Evolutionary conservation across 169 alveolate species (phyloP).

Genomic region (Perkinsus chesapeaki): DNA sequence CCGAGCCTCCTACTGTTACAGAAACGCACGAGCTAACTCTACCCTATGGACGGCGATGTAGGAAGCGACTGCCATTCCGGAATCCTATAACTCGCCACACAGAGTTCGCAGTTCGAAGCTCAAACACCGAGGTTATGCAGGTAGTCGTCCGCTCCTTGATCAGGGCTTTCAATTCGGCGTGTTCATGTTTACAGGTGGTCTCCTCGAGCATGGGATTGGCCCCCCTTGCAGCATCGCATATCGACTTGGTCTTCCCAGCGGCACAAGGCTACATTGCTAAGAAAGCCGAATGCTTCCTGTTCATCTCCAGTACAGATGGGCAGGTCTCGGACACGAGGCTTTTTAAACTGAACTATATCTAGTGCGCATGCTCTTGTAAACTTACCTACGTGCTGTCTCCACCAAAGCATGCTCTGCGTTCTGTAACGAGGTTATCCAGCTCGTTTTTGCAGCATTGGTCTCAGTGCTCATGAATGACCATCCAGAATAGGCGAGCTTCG

Average conservation of each 20-base stretch:
- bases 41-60: neutral
- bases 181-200: neutral
- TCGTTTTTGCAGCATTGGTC: neutral
- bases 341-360: neutral
- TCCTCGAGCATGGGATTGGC: neutral
- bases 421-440: neutral
- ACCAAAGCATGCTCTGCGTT: neutral
- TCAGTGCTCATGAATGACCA: neutral
- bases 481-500: neutral
- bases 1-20: neutral
- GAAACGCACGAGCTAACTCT: neutral
- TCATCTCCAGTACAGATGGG: neutral
- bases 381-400: neutral
- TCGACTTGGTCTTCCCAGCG: neutral
- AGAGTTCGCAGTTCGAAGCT: neutral
- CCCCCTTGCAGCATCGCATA: neutral
- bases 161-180: no score
- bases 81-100: neutral
- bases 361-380: neutral
- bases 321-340: neutral
- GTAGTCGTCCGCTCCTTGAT: neutral
- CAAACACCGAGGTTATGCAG: neutral
- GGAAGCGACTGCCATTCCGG: neutral
- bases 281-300: neutral
- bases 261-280: neutral